These are phyloP conservation scores for Saccharomyces eubayanus DNA, from an alignment of 805 yeast genomes.

Conservation along the genomic window DNA sequence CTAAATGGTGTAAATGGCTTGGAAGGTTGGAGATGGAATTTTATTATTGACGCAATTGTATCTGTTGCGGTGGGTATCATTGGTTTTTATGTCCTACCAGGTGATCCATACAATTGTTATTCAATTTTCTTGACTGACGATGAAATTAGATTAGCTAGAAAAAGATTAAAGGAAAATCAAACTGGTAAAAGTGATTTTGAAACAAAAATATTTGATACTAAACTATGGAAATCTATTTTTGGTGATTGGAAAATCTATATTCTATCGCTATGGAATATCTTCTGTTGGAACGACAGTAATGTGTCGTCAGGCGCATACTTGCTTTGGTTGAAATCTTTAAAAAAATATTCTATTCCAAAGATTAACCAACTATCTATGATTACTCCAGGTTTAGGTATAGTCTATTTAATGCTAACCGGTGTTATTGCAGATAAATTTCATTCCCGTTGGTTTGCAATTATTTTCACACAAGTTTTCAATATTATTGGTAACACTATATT, in stretches of 20 bases:
- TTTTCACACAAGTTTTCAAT: conserved; percentile 45
- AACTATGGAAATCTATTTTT: conserved; percentile 46
- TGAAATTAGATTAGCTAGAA: conserved; percentile 46
- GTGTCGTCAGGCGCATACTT: conserved; percentile 45
- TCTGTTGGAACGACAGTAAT: conserved; percentile 52
- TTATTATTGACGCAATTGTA: conserved; percentile 55
- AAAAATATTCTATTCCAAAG: conserved; percentile 35
- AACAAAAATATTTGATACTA: conserved; percentile 33
- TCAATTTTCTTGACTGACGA: conserved; percentile 47
- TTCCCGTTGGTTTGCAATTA: conserved; percentile 47
- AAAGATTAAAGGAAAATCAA: conserved; percentile 33
- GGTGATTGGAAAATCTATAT: conserved; percentile 52
- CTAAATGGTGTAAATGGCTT: conserved; percentile 46
- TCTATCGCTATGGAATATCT: conserved; percentile 42
- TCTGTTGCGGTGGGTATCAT: conserved; percentile 49
- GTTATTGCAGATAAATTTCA: conserved; percentile 42
- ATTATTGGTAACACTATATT: conserved; percentile 43
- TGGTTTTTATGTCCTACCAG: conserved; percentile 53
- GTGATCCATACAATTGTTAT: conserved; percentile 53
- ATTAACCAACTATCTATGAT: conserved; percentile 43
- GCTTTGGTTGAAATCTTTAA: conserved; percentile 50
- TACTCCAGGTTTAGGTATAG: conserved; percentile 48
- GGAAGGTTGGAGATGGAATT: conserved; percentile 68
- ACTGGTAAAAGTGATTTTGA: conserved; percentile 25
- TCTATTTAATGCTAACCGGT: conserved; percentile 25